These are phyloP conservation scores for Magnaporthiopsis incrustans DNA, from an alignment of 2,329 filamentous ascomycete genomes.

Conservation along the genomic window DNA sequence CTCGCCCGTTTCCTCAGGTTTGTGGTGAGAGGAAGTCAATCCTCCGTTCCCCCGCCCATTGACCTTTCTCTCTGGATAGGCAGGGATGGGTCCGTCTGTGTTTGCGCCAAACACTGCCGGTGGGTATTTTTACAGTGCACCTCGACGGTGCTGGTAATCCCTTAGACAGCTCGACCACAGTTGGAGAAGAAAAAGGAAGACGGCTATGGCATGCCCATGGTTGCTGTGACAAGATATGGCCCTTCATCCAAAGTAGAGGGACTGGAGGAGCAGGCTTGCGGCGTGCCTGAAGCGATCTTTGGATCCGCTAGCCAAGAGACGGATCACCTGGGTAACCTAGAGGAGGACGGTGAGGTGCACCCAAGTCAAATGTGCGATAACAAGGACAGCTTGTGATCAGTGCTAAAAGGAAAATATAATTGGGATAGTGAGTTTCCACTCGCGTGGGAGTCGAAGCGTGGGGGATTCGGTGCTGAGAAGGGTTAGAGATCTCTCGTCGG, in stretches of 20 bases:
- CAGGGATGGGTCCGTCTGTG: background rate
- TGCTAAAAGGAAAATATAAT: no score
- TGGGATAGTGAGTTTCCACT: background rate
- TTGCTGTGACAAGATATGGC: background rate
- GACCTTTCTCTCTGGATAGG: background rate
- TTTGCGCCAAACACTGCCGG: background rate
- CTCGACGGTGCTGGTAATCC: no score
- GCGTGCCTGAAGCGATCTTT: background rate
- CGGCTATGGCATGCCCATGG: background rate
- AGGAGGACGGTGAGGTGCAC: background rate
- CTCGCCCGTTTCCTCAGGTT: background rate
- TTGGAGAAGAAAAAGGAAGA: background rate
- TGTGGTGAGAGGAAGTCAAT: background rate
- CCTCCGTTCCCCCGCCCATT: background rate
- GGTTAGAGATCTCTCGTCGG: background rate
- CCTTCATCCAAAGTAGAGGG: background rate
- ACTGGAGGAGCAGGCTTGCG: background rate
- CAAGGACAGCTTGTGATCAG: background rate
- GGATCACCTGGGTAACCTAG: background rate
- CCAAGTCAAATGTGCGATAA: background rate
- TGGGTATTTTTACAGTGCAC: background rate
- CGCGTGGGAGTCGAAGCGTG: background rate
- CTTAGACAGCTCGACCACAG: background rate
- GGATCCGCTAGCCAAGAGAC: background rate
- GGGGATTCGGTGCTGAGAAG: background rate